These are phyloP conservation scores for Jamesozyma lodderae DNA, from an alignment of 805 yeast genomes.

Conservation along the genomic window DNA sequence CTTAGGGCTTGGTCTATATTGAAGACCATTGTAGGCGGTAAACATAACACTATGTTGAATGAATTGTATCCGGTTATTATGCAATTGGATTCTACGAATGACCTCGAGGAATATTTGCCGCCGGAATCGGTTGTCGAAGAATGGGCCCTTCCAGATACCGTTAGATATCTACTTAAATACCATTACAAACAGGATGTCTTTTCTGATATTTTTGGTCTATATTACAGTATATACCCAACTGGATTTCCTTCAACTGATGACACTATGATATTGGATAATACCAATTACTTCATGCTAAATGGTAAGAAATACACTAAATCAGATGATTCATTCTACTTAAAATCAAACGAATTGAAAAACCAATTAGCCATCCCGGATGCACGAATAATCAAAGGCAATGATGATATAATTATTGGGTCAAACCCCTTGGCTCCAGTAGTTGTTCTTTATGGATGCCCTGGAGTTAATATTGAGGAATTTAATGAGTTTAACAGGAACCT, in stretches of 20 bases:
- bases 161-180: conserved; percentile 2
- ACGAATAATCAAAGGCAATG: conserved; percentile 26
- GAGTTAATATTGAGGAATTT: conserved; percentile 40
- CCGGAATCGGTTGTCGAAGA: conserved; percentile 2
- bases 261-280: not conserved
- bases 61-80: conserved; percentile 12
- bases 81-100: not conserved
- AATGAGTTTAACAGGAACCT: conserved; percentile 49
- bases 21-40: conserved; percentile 4
- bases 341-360: conserved; percentile 36
- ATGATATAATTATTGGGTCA: conserved; percentile 60
- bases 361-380: conserved; percentile 17
- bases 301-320: conserved; percentile 44
- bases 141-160: conserved; percentile 2
- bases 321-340: conserved; percentile 72
- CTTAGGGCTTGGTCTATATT: conserved; percentile 11
- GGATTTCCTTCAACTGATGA: conserved; percentile 3
- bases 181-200: conserved; percentile 6
- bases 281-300: conserved; percentile 20
- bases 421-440: conserved; percentile 42
- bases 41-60: conserved; percentile 3
- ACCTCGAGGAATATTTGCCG: not conserved
- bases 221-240: conserved; percentile 14
- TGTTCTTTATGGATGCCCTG: conserved; percentile 59
- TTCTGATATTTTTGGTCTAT: conserved; percentile 13